These are phyloP conservation scores for Aethionema arabicum DNA, from an alignment of 345 rosid genomes.

Conservation along the genomic window DNA sequence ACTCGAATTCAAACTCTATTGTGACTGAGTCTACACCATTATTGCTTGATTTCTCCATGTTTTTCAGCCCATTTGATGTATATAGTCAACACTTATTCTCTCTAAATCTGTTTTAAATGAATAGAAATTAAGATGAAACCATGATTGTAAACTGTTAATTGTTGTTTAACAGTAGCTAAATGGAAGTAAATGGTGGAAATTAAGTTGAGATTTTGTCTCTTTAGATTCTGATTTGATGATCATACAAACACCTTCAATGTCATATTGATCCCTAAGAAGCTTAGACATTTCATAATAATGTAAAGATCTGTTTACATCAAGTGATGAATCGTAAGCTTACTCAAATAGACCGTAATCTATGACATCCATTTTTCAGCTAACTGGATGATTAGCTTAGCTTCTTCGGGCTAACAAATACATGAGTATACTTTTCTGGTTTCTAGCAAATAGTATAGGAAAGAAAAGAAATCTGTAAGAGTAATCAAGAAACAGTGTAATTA, in stretches of 20 bases:
- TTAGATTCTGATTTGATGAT: constrained; percentile 54
- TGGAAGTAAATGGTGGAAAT: not conserved
- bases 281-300: constrained; percentile 70
- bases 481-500: too few species aligned
- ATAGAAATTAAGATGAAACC: constrained; percentile 7
- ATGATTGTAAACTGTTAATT: not conserved
- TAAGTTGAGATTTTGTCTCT: constrained; percentile 51
- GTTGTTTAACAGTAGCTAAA: not conserved
- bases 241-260: constrained; percentile 68
- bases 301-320: constrained; percentile 61
- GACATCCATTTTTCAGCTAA: constrained; percentile 69
- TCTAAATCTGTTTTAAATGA: constrained; percentile 51
- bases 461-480: too few species aligned
- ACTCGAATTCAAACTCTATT: too few species aligned
- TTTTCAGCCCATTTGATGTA: constrained; percentile 73
- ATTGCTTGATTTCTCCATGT: constrained; percentile 53
- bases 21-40: constrained; percentile 33
- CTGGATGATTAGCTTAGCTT: constrained; percentile 65
- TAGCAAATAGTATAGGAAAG: not conserved
- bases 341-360: constrained; percentile 62
- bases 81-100: constrained; percentile 63
- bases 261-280: constrained; percentile 72
- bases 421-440: not conserved
- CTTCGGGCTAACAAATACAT: constrained; percentile 58
- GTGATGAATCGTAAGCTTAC: constrained; percentile 66